Base-by-base conservation (phyloP, 1,284 basidiomycete species). In the Rhodotorula sp. region DNA sequence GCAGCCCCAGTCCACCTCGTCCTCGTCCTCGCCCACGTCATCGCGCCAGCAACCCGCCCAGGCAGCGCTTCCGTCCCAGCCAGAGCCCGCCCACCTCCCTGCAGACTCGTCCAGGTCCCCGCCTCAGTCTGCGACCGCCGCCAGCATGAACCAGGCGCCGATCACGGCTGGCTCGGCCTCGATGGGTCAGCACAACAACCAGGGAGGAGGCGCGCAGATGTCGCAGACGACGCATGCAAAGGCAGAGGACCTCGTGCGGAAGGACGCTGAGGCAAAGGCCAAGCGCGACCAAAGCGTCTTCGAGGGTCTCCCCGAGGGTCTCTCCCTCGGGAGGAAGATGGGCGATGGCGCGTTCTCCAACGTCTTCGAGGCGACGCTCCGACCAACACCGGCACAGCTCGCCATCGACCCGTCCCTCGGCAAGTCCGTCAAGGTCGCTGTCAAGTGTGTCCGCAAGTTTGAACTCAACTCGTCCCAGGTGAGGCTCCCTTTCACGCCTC, bases 401-500 rank as follows among this genome's bases (percentile, higher is more conserved):
- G 69, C 69, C 24, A 47, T 73, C 65, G 74, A 75, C 54, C 71
- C 73, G 6, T 60, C 55, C 8, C 72, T 73, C 54, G 69, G 67
- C 69, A 67, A 73, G 65, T 52, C 54, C 27, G 63, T 74, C 79
- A 91, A 90, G 81, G 91, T 96, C 47, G 96, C 96, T 73, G 87
- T 94, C 91, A 79, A 71, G 83, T 81, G 62, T 66, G 96, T 99
- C 62, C 90, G 96, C 78, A 99, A 99, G 81, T 95, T 88, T 79
- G 96, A 99, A 79, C 84, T 98, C 69, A 97, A 91, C 80, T 87
- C 91, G 58, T 90, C 90, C 20, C 95, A 99, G 90, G 95, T 98
- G 81, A 88, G 92, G 48, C 30, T 10, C 11, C 39, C 17, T n/a
- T 84, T 57, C 48, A n/a, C 22, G n/a, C 68, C 70, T 52, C 49